Base-by-base conservation (phyloP, 2,329 filamentous ascomycete species). In the Pseudogymnoascus sp. region DNA sequence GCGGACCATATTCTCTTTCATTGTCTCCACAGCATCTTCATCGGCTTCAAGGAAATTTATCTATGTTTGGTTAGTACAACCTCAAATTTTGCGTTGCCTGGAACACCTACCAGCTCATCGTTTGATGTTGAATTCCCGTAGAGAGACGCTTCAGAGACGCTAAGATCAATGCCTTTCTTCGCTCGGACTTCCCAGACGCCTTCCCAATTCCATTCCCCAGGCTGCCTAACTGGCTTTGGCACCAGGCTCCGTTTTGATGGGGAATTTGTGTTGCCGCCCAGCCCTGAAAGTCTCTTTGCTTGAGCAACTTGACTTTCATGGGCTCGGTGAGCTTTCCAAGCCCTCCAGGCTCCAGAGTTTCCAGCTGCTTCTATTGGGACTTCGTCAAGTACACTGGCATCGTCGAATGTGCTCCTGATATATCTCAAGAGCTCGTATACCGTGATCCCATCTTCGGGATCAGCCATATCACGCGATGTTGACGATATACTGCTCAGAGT, bases 141-240 rank as follows among this genome's bases (percentile, higher is more conserved):
- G 23, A 97, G 76, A 4, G 91, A 86, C 1, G 86, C 79, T 67
- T 97, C 93, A 0, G 90, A 90, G 59, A 91, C 76, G 70, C 91
- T 96, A 8, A 83, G 81, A 60, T 87, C 83, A 45, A 97, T 84
- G 16, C 89, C 89, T 73, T 88, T 90, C 74, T 85, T 87, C 0
- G 96, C 92, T 62, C 93, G 83, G 66, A 92, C 88, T 72, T 95
- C 90, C 93, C 93, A 99, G 0, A 97, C 93, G 0, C 93, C 92
- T 70, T 96, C 91, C 93, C 93, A 97, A 72, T 96, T 96, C 93
- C 93, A 97, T 69, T 96, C 89, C 5, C 89, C 90, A 0, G 91
- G 91, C 59, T 82, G 80, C 64, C 86, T 69, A 4, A 65, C 62
- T 22, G 65, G 45, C 52, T 62, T 63, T 30, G 66, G 62, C 16